Evolutionary conservation across 495 filamentous ascomycete genomes (phyloP).

Genomic region (Aspergillus bertholletiae): DNA sequence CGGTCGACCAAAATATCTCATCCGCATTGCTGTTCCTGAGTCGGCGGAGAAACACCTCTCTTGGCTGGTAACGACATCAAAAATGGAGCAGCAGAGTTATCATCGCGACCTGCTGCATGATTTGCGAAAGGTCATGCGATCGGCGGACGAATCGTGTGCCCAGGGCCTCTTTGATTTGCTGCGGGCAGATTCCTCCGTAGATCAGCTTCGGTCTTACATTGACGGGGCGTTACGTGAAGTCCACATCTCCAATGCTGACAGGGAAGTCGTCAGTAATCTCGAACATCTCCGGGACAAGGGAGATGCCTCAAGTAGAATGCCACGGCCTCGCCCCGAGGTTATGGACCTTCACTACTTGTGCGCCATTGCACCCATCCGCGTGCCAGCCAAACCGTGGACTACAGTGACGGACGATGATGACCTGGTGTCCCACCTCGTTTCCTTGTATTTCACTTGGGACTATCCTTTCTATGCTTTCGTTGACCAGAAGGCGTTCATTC

Average conservation of each 20-base stretch:
- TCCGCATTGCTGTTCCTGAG: background rate
- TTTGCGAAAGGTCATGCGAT: background rate
- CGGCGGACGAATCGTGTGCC: background rate
- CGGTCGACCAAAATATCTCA: background rate
- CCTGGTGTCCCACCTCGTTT: constrained; percentile 46
- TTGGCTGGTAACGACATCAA: background rate
- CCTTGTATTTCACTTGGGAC: constrained; percentile 46
- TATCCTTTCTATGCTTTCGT: constrained; percentile 39
- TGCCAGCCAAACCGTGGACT: constrained; percentile 39
- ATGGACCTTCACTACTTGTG: constrained; percentile 14
- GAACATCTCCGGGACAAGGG: background rate
- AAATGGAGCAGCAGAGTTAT: background rate
- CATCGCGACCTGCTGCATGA: background rate
- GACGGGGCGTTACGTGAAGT: background rate
- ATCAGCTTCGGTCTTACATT: background rate
- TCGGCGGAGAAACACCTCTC: background rate
- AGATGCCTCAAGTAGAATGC: background rate
- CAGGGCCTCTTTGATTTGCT: background rate
- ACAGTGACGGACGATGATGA: constrained; percentile 39
- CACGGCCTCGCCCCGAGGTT: constrained; percentile 7
- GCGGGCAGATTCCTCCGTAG: background rate
- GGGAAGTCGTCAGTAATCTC: background rate
- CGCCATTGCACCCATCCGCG: constrained; percentile 5
- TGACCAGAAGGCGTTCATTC: constrained; percentile 32
- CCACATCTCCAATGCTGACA: background rate